A percentile compares a stretch with the other conserved stretches of the same genome.
Conservation (phyloP, 2,329 filamentous ascomycete species). For the Xylaria sp. region DNA sequence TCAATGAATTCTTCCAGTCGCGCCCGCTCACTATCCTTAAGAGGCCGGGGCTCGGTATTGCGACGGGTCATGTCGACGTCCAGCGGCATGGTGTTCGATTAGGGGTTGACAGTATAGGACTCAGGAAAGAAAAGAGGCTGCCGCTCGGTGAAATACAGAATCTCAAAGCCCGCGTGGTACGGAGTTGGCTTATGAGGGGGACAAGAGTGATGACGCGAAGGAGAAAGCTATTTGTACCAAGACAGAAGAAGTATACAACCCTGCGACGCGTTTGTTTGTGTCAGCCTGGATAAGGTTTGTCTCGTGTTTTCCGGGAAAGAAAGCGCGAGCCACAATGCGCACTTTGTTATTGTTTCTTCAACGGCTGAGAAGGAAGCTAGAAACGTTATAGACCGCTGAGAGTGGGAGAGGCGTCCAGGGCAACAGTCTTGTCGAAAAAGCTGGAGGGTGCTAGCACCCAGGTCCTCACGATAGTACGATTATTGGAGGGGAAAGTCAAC, state of each 20-base stretch:
- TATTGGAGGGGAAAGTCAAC: conserved; percentile 30
- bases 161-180: neutral
- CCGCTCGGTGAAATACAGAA: neutral
- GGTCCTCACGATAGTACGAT: conserved; percentile 24
- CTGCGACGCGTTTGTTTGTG: conserved; percentile 20
- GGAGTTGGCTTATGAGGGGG: neutral
- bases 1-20: conserved; percentile 91
- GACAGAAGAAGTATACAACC: neutral
- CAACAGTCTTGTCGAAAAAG: conserved; percentile 22
- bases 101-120: neutral
- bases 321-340: conserved; percentile 3
- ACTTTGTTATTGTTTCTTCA: neutral
- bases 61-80: conserved; percentile 84
- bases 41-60: conserved; percentile 81
- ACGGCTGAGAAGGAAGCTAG: conserved; percentile 1
- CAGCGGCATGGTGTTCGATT: conserved; percentile 41
- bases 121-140: neutral
- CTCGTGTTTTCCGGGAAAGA: conserved; percentile 15
- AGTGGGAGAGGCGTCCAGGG: conserved; percentile 14
- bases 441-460: conserved; percentile 9
- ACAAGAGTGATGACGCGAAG: neutral
- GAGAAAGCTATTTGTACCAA: conserved; percentile 2
- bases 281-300: neutral
- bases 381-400: conserved; percentile 5
- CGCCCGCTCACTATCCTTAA: conserved; percentile 81